These are phyloP conservation scores for Aureoboletus auriporus DNA, from an alignment of 768 basidiomycete species.

Conservation along the genomic window DNA sequence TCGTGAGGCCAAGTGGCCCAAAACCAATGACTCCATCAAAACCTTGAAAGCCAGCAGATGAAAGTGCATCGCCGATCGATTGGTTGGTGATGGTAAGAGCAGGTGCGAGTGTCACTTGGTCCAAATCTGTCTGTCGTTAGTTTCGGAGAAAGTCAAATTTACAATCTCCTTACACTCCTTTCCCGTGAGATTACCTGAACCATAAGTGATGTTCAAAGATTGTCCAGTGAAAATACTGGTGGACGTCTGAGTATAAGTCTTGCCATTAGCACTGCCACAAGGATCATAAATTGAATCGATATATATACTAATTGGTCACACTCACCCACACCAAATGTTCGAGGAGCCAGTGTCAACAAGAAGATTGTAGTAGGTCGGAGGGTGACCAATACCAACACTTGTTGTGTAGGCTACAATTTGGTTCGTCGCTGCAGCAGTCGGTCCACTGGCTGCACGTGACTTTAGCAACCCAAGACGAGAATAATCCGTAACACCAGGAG, in stretches of 20 bases:
- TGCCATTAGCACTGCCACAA: not conserved
- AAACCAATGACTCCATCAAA: not conserved
- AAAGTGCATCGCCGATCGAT: not conserved
- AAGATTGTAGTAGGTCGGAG: not conserved
- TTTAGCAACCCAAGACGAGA: not conserved
- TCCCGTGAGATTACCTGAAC: not conserved
- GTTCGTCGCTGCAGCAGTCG: not conserved
- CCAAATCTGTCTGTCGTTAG: not conserved
- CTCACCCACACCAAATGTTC: not conserved
- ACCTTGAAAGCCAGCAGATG: not conserved
- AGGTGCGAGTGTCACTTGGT: slow-evolving; percentile 1
- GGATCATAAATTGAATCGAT: not conserved
- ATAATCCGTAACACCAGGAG: not conserved
- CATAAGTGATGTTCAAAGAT: not conserved
- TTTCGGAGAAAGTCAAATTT: not conserved
- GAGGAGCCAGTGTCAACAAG: not conserved
- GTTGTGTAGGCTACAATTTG: not conserved
- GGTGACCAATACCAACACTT: not conserved
- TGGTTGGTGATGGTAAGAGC: not conserved
- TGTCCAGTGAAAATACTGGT: not conserved
- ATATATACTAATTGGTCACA: not conserved
- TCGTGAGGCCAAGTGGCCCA: not conserved
- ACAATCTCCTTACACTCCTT: not conserved
- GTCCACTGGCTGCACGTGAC: not conserved
- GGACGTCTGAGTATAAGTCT: not conserved